Evolutionary conservation across 2,329 filamentous ascomycete species (phyloP), one percentile per base, ranked within the genome.

Genomic region (Atkinsonella hypoxylon): DNA sequence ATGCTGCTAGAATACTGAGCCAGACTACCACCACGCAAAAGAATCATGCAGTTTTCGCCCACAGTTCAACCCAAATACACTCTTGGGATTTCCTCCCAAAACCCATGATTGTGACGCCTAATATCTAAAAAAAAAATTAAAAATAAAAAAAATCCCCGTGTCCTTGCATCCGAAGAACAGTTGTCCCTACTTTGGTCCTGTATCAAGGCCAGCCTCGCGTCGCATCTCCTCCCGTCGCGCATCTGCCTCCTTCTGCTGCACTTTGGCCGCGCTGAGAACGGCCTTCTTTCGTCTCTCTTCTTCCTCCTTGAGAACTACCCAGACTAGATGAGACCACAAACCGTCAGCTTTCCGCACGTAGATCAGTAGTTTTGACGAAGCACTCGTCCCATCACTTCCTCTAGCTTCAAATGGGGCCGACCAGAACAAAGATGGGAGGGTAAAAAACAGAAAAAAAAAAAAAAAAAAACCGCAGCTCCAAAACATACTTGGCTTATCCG

Each of bases 401-500:
- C 7, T 7, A 34, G 9, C 32, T 10, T 34, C 11, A 15, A 36
- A 36, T 3, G 11, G 12, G 34, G 6, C 26, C 26, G 26, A 8
- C 7, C 4, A 5, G 8, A 7, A 26, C 26, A 40, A 30, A 22
- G 49, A 17, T n/a, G n/a, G n/a, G n/a, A n/a, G n/a, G n/a, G n/a
- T n/a, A 32, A 32, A 18, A n/a, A 31, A 12, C 10, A 18, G 17
- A 15, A 36, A 3, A 48, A 17, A 6, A 3, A 13, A 15, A 42
- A 31, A 11, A 34, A 7, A 17, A 15, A 13, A 20, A 30, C 34
- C 15, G 34, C n/a, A 13, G 26, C 15, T 34, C 15, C 45, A 18
- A 31, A 47, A 72, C 84, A 54, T 75, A 95, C 89, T 95, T 42
- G 87, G 87, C 71, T 91, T 95, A 63, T 95, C 85, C 13, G 85